Evolutionary conservation across 2,329 filamentous ascomycete genomes (phyloP), one percentile per base, ranked within the genome.

Genomic region (Trichoderma sp.): DNA sequence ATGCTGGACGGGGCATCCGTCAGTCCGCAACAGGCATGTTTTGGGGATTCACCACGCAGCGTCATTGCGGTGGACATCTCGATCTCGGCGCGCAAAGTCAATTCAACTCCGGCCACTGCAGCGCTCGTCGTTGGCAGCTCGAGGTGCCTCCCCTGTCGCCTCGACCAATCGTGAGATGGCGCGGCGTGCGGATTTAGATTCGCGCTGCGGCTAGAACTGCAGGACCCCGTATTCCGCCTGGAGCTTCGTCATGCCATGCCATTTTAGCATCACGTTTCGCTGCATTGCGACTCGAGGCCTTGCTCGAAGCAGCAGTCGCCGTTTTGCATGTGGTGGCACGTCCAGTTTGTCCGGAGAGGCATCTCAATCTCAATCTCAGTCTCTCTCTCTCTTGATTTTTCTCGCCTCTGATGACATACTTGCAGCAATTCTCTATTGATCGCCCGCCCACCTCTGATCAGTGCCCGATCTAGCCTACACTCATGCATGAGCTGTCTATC

Each of bases 51-150:
- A 58, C 63, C 19, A 68, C 19, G 29, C 57, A 29, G 57, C 65
- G 65, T 68, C 65, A 68, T 61, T 43, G 62, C 49, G 16, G 37
- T 58, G 52, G 40, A 49, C 60, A 70, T 70, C 68, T 67, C 68
- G 68, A 70, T 70, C 61, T 67, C 21, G 63, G 55, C 27, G 63
- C 29, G 55, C 63, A 67, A 67, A 47, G 68, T 67, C 68, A 70
- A 70, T 70, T 67, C 53, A 60, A 55, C 40, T 37, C 55, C 31
- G 24, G 52, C 52, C 62, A 43, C 63, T 35, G 63, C 47, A 24
- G 47, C 35, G 53, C 55, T 37, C 63, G 58, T 4, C 21, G 55
- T 57, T 57, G 4, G 37, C 53, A 57, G 58, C 16, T 43, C 35
- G 62, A 66, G 37, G 53, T 24, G 29, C 53, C 33, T 57, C 62